These are phyloP conservation scores for Elsinoe perseae DNA, from an alignment of 2,329 filamentous ascomycete genomes.

Conservation along the genomic window DNA sequence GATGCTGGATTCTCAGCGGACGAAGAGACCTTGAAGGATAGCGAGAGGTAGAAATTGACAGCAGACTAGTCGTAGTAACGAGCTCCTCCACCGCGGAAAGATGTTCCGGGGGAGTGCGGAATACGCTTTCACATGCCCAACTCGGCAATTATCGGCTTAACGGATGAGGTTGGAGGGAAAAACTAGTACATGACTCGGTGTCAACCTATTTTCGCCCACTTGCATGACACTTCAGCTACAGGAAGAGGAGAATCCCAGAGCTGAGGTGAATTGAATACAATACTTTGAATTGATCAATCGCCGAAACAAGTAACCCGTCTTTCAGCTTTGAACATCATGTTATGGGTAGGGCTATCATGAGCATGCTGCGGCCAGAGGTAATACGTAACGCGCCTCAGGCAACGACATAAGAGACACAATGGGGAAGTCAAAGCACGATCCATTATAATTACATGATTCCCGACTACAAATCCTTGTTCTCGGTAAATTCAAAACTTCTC, in stretches of 20 bases:
- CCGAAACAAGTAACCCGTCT: neutral
- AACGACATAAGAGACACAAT: neutral
- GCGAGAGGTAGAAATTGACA: neutral
- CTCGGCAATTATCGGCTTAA: constrained; percentile 13
- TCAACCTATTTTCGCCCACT: neutral
- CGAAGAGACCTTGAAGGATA: neutral
- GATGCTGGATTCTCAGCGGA: neutral
- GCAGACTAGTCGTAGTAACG: neutral
- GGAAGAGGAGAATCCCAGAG: neutral
- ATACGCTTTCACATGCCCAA: constrained; percentile 9
- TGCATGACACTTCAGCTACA: neutral
- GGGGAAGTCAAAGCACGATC: neutral
- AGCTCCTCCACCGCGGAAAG: constrained; percentile 12
- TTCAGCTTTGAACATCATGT: neutral
- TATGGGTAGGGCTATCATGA: neutral
- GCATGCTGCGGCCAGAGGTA: neutral
- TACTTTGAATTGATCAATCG: neutral
- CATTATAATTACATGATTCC: neutral
- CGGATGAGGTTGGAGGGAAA: neutral
- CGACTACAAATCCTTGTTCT: neutral
- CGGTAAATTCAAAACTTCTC: neutral
- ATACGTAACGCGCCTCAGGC: constrained; percentile 8
- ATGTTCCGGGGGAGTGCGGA: constrained; percentile 13
- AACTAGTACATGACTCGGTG: neutral
- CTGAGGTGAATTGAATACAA: no score